Percentiles rank a stretch among this genome's conserved stretches.
These are phyloP conservation scores for Pyracantha coccinea DNA, from an alignment of 331 rosid species.

Conservation along the genomic window DNA sequence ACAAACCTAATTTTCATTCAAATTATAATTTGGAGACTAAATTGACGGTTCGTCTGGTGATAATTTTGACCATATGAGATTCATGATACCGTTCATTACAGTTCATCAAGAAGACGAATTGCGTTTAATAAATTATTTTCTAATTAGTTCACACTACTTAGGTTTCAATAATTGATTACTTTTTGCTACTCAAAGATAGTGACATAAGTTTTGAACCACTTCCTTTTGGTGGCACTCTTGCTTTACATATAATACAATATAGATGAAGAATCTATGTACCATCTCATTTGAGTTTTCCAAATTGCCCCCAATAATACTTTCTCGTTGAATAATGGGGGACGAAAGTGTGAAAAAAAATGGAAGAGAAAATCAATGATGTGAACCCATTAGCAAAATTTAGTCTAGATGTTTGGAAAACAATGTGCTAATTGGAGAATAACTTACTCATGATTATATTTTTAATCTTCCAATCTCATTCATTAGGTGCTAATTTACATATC, in stretches of 20 bases:
- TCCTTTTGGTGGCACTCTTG: not conserved
- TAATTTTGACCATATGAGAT: no score
- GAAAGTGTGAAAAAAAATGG: not conserved
- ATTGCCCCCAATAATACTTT: not conserved
- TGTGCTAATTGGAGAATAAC: no score
- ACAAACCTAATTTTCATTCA: no score
- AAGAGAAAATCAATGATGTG: not conserved
- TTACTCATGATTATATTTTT: no score
- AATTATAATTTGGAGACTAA: no score
- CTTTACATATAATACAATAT: not conserved
- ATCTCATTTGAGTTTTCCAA: not conserved
- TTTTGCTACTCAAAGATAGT: not conserved
- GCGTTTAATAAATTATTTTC: not conserved
- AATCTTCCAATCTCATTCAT: no score
- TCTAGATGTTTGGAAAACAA: not conserved
- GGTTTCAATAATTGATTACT: not conserved
- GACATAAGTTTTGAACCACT: not conserved
- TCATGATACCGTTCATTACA: no score
- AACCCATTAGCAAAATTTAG: not conserved
- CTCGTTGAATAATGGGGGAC: not conserved
- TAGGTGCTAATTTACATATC: no score
- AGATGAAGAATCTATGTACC: not conserved
- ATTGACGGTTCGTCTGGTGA: fast-evolving
- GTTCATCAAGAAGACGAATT: no score
- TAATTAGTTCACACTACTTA: not conserved